Conservation (phyloP, 352 stramenopile species). For the Pythium guiyangense region DNA sequence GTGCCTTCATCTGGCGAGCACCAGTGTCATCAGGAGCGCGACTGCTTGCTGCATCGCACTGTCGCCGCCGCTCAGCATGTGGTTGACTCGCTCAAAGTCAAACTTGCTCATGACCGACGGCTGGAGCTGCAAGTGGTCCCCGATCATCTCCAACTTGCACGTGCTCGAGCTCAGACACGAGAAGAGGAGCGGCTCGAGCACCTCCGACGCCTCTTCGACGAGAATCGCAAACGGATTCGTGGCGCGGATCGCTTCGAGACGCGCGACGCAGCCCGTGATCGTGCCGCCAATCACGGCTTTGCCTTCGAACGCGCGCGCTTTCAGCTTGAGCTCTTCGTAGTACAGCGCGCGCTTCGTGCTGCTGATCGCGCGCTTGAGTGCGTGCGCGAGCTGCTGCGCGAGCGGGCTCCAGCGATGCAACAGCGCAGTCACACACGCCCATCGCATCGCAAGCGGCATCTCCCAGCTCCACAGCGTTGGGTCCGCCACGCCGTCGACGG, state of each 20-base stretch:
- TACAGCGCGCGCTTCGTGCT: constrained; percentile 42
- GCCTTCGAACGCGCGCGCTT: constrained; percentile 76
- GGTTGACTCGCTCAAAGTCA: constrained; percentile 55
- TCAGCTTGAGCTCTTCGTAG: constrained; percentile 55
- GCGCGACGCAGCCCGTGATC: constrained; percentile 82
- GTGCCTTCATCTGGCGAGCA: no score
- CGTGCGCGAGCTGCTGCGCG: constrained; percentile 1
- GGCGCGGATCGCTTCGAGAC: constrained; percentile 75
- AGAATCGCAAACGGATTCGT: constrained; percentile 86
- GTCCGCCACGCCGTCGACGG: constrained; percentile 4
- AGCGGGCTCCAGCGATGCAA: constrained; percentile 23
- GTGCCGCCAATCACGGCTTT: constrained; percentile 84
- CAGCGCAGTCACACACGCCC: constrained; percentile 30
- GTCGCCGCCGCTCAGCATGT: background rate
- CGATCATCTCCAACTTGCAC: constrained; percentile 88
- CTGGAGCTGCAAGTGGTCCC: constrained; percentile 84
- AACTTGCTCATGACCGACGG: constrained; percentile 80
- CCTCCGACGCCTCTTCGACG: constrained; percentile 84
- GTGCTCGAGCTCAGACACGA: constrained; percentile 79
- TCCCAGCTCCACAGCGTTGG: constrained; percentile 65
- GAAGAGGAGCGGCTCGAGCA: constrained; percentile 85
- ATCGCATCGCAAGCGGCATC: constrained; percentile 58
- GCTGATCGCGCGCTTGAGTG: constrained; percentile 10
- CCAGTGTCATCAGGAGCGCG: constrained; percentile 18
- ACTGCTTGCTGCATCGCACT: constrained; percentile 6